A percentile compares a stretch with the other conserved stretches of the same genome.
Evolutionary conservation across 2,329 filamentous ascomycete species (phyloP).

Genomic region (Fusarium sp.): DNA sequence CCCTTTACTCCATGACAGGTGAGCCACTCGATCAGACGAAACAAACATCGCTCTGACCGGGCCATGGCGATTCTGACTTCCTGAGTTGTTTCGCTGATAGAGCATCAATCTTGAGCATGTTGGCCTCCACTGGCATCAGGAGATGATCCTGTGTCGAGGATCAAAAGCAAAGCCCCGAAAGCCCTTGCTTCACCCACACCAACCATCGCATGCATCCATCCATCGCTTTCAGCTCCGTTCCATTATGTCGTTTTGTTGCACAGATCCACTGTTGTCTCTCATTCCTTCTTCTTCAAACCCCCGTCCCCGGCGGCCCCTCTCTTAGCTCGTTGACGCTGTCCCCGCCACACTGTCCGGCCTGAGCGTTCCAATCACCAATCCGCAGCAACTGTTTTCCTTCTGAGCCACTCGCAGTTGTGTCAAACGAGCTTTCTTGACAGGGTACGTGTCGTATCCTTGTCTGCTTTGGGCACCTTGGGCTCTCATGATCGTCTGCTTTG

Average conservation of each 20-base stretch:
- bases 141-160: conserved; percentile 13
- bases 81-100: conserved; percentile 3
- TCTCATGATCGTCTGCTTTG: conserved; percentile 23
- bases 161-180: conserved; percentile 22
- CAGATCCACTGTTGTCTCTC: conserved; percentile 45
- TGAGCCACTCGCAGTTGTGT: conserved; percentile 5
- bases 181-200: conserved; percentile 18
- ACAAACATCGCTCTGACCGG: conserved; percentile 19
- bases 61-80: conserved; percentile 1
- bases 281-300: conserved; percentile 30
- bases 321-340: conserved; percentile 26
- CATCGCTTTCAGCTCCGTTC: conserved; percentile 19
- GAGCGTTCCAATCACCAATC: conserved; percentile 27
- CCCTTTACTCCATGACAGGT: neutral
- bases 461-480: conserved; percentile 17
- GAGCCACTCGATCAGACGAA: neutral
- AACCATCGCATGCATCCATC: conserved; percentile 12
- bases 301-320: conserved; percentile 22
- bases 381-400: conserved; percentile 8
- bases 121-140: conserved; percentile 17
- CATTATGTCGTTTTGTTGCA: conserved; percentile 32
- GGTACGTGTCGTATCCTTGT: conserved; percentile 18
- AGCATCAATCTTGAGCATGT: conserved; percentile 10
- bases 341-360: conserved; percentile 32
- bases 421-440: conserved; percentile 16